These are phyloP conservation scores for Hansfordia pulvinata DNA, from an alignment of 2,329 filamentous ascomycete genomes.

Conservation along the genomic window DNA sequence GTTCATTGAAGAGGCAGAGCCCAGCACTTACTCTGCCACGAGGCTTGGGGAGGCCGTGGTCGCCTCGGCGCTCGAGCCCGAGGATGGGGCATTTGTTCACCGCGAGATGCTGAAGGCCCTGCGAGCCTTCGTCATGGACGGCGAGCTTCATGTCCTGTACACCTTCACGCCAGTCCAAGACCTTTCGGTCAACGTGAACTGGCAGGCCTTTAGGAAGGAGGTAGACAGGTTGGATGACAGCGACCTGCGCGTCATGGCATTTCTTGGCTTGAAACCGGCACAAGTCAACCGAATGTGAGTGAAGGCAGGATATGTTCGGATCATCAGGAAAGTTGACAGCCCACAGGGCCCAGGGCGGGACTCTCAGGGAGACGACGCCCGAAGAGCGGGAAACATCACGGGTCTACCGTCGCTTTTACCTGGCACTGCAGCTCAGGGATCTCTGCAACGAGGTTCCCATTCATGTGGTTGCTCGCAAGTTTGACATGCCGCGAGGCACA, in stretches of 20 bases:
- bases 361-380: constrained; percentile 46
- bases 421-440: constrained; percentile 65
- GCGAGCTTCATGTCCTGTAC: constrained; percentile 69
- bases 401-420: constrained; percentile 60
- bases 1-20: constrained; percentile 37
- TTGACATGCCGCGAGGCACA: constrained; percentile 53
- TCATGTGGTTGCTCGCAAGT: constrained; percentile 55
- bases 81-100: constrained; percentile 62
- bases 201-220: constrained; percentile 59
- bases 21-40: constrained; percentile 44
- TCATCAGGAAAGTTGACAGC: not conserved
- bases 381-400: constrained; percentile 46
- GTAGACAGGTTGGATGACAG: constrained; percentile 60
- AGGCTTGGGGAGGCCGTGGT: constrained; percentile 58
- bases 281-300: constrained; percentile 53
- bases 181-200: constrained; percentile 44
- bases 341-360: constrained; percentile 50
- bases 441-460: constrained; percentile 66
- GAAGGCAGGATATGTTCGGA: too few species aligned
- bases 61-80: constrained; percentile 57
- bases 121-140: constrained; percentile 64
- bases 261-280: constrained; percentile 55
- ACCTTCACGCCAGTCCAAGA: constrained; percentile 62
- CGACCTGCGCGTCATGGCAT: constrained; percentile 51
- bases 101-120: constrained; percentile 54